These are phyloP conservation scores for Trapa incisa DNA, from an alignment of 345 rosid species.

Conservation along the genomic window DNA sequence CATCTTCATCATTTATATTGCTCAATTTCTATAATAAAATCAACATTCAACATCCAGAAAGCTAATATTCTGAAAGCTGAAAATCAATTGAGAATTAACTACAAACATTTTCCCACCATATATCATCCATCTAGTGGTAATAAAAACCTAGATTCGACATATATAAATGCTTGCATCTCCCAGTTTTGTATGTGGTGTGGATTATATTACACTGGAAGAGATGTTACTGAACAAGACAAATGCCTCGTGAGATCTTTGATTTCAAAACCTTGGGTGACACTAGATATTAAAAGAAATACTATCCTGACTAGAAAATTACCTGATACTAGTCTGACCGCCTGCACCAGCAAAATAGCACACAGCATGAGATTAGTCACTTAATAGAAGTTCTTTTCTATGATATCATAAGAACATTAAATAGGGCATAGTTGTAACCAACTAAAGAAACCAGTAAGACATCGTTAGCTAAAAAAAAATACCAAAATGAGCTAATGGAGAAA, in stretches of 20 bases:
- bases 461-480: no score
- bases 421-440: not conserved
- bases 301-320: constrained; percentile 23
- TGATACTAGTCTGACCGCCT: constrained; percentile 75
- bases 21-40: no score
- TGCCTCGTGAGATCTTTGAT: not conserved
- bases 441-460: not conserved
- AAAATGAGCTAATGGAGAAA: no score
- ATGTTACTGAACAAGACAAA: not conserved
- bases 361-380: constrained; percentile 2
- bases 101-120: not conserved
- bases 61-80: not conserved
- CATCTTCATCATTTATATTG: no score
- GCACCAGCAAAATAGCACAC: constrained; percentile 16
- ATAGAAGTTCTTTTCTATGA: not conserved
- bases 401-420: not conserved
- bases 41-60: no score
- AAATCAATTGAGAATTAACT: not conserved
- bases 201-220: not conserved
- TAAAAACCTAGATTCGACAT: no score
- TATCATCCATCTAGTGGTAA: not conserved
- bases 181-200: not conserved
- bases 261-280: not conserved
- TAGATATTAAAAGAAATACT: not conserved
- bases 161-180: not conserved